Evolutionary conservation across 768 basidiomycete genomes (phyloP).

Genomic region (Russula compacta): DNA sequence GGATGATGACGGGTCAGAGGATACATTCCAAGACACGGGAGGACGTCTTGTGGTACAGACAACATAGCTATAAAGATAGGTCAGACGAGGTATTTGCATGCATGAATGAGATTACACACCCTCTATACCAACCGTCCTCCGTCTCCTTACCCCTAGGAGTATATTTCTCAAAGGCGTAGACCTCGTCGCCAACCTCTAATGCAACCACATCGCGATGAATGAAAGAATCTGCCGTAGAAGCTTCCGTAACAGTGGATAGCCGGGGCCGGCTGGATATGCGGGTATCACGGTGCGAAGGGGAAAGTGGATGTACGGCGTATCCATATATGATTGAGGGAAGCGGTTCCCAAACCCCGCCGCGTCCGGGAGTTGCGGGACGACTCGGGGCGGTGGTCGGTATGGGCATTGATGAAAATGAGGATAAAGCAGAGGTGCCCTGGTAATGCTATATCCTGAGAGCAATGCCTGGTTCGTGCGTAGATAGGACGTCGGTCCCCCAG

Average conservation of each 20-base stretch:
- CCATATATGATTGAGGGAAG: constrained; percentile 78
- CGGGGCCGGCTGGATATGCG: constrained; percentile 50
- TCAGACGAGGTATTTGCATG: constrained; percentile 4
- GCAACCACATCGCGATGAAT: constrained; percentile 69
- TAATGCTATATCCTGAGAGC: neutral
- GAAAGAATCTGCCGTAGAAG: constrained; percentile 49
- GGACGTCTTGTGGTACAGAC: constrained; percentile 74
- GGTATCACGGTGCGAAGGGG: constrained; percentile 66
- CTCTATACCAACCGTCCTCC: constrained; percentile 86
- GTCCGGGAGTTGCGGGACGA: constrained; percentile 22
- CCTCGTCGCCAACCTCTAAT: constrained; percentile 91
- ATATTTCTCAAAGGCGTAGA: constrained; percentile 95
- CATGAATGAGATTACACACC: constrained; percentile 38
- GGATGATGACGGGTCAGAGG: constrained; percentile 46
- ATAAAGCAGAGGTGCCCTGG: neutral
- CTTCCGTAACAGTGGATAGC: constrained; percentile 53
- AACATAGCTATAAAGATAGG: constrained; percentile 54
- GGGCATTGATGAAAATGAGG: constrained; percentile 1
- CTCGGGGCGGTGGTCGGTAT: constrained; percentile 2
- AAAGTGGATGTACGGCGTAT: constrained; percentile 79
- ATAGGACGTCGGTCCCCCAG: too few species aligned
- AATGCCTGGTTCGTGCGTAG: too few species aligned
- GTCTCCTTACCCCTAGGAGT: constrained; percentile 62
- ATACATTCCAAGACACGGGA: constrained; percentile 53
- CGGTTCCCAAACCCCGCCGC: constrained; percentile 50